Evolutionary conservation across 2,329 filamentous ascomycete genomes (phyloP), one percentile per base, ranked within the genome.

Genomic region (Diaporthe capsici): DNA sequence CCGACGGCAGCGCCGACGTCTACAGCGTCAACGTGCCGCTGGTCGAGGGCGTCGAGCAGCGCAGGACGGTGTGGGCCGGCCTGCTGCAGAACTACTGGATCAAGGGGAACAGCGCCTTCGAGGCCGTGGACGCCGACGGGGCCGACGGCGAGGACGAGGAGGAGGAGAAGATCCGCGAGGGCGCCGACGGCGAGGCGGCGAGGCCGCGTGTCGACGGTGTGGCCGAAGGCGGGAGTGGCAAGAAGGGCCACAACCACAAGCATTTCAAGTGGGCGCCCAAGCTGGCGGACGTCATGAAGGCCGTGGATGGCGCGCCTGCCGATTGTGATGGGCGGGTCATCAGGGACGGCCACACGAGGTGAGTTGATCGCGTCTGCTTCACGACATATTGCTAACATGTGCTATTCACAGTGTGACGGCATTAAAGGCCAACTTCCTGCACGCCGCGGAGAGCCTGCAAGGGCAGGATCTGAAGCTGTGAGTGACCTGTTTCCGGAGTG

Each of bases 261-360:
- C 94, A 97, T 84, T 98, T 98, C 88, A 97, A 96, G 85, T 98
- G 97, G 97, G 92, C 94, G 65, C 97, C 96, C 3, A 91, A 91
- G 78, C 97, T 98, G 84, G 89, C 91, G 47, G 96, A 98, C 84
- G 95, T 98, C 3, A 95, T 95, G 84, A 91, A 94, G 82, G 96
- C 94, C 79, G 95, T 98, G n/a, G 92, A 95, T 79, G 90, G 93
- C 78, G 92, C 93, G 53, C 87, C 88, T 44, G 94, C 94, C 5
- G 95, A 95, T 4, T 97, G 95, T 82, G 97, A 99, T 84, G 97
- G 96, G 8, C 98, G 96, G 95, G 93, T 93, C 49, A 94, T 99
- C 34, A 94, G 94, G 82, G 92, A 98, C 82, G 95, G 95, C 39
- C 92, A 93, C 84, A 97, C 96, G 17, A 97, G 94, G 94, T 95